These are phyloP conservation scores for Trichoderma koningii DNA, from an alignment of 2,329 filamentous ascomycete genomes.

Conservation along the genomic window DNA sequence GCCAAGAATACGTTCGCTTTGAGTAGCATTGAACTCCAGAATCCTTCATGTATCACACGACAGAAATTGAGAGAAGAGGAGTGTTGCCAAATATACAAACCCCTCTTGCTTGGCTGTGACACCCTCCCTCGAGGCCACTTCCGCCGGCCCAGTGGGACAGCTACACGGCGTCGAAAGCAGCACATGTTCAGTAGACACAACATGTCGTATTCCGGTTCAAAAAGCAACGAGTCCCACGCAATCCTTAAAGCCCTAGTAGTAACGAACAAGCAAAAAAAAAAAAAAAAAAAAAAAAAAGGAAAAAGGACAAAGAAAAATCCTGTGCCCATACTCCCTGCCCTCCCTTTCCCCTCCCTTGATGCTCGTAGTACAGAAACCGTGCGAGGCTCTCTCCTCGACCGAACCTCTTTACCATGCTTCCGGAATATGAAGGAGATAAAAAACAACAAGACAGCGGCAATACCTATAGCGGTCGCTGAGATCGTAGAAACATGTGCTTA, in stretches of 20 bases:
- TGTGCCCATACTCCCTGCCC: constrained; percentile 1
- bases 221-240: neutral
- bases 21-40: no score
- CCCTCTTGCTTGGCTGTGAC: neutral
- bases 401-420: neutral
- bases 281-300: neutral
- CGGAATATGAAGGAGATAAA: neutral
- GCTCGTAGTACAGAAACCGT: neutral
- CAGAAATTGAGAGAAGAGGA: no score
- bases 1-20: no score
- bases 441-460: neutral
- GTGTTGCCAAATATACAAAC: neutral
- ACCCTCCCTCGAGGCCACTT: neutral
- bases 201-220: constrained; percentile 11
- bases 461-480: neutral
- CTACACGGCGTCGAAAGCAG: neutral
- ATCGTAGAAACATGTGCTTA: neutral
- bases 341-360: neutral
- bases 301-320: neutral
- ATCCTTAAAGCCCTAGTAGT: neutral
- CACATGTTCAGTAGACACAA: constrained; percentile 4
- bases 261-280: neutral
- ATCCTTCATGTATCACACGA: no score
- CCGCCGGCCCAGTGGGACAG: neutral
- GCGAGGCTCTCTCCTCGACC: neutral